These are phyloP conservation scores for Tricholoma hemisulphureum DNA, from an alignment of 768 basidiomycete genomes.

Conservation along the genomic window DNA sequence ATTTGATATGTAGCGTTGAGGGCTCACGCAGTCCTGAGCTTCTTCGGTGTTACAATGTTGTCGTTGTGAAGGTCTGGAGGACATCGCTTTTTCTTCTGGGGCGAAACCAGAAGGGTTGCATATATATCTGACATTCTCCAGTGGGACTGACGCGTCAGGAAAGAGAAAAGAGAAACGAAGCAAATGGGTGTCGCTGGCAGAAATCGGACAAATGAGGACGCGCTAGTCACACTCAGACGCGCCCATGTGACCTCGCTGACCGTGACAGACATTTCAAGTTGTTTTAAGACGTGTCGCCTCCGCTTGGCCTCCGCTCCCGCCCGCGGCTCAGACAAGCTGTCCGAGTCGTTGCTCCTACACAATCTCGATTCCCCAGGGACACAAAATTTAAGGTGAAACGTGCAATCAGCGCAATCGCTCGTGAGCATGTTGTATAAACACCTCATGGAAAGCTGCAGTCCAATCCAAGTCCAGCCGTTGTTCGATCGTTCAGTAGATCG, in stretches of 20 bases:
- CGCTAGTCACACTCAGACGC: constrained; percentile 4
- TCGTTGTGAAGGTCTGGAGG: constrained; percentile 55
- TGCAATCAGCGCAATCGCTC: too few relatives aligned
- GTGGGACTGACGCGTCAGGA: background rate
- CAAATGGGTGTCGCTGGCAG: constrained; percentile 19
- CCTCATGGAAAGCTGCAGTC: background rate
- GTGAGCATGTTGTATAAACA: background rate
- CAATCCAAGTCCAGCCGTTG: too few relatives aligned
- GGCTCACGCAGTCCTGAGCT: constrained; percentile 55
- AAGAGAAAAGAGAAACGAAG: constrained; percentile 2
- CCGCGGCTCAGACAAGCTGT: too few relatives aligned
- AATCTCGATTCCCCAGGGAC: too few relatives aligned
- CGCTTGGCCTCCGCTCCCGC: background rate
- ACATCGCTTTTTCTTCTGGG: constrained; percentile 61
- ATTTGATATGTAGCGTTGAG: background rate
- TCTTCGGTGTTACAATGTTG: constrained; percentile 63
- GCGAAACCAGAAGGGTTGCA: constrained; percentile 60
- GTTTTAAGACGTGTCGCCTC: background rate
- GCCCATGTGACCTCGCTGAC: constrained; percentile 10
- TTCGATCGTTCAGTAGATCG: too few relatives aligned
- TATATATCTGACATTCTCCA: constrained; percentile 60
- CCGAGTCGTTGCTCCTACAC: too few relatives aligned
- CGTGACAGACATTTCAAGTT: background rate
- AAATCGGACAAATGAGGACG: constrained; percentile 1
- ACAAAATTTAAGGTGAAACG: too few relatives aligned